A percentile compares a stretch with the other conserved stretches of the same genome.
Conservation (phyloP, 2,329 filamentous ascomycete genomes). For the Stagonosporopsis cucurbitacearum region DNA sequence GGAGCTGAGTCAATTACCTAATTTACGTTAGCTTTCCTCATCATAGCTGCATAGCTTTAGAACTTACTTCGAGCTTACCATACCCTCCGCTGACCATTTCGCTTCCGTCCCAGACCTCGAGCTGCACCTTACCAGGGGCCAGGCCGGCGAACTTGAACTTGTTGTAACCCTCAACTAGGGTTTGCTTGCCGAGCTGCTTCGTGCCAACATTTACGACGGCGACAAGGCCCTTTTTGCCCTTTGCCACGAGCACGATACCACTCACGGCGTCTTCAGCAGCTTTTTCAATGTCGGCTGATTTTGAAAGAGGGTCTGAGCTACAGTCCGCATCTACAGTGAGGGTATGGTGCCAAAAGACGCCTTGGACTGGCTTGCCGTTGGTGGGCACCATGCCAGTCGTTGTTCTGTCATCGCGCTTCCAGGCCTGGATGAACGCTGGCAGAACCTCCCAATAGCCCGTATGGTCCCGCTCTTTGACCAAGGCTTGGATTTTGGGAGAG, state of each 20-base stretch:
- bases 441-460: slow-evolving; percentile 48
- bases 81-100: slow-evolving; percentile 21
- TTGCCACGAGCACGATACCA: slow-evolving; percentile 19
- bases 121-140: slow-evolving; percentile 31
- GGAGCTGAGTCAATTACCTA: slow-evolving; percentile 1
- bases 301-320: slow-evolving; percentile 52
- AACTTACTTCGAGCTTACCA: slow-evolving; percentile 5
- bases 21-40: neutral
- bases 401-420: slow-evolving; percentile 41
- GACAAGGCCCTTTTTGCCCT: slow-evolving; percentile 24
- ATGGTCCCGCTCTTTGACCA: slow-evolving; percentile 45
- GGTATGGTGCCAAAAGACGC: slow-evolving; percentile 31
- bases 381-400: slow-evolving; percentile 30
- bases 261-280: slow-evolving; percentile 20
- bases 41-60: neutral
- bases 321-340: slow-evolving; percentile 39
- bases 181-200: slow-evolving; percentile 22
- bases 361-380: slow-evolving; percentile 24
- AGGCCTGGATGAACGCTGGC: slow-evolving; percentile 47
- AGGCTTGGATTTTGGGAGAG: slow-evolving; percentile 28
- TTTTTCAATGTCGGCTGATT: slow-evolving; percentile 27
- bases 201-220: slow-evolving; percentile 33
- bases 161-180: slow-evolving; percentile 28
- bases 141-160: slow-evolving; percentile 32
- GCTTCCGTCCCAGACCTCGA: slow-evolving; percentile 20